Conservation (phyloP, 1,139 yeast genomes). For the Eremothecium sinecaudum region DNA sequence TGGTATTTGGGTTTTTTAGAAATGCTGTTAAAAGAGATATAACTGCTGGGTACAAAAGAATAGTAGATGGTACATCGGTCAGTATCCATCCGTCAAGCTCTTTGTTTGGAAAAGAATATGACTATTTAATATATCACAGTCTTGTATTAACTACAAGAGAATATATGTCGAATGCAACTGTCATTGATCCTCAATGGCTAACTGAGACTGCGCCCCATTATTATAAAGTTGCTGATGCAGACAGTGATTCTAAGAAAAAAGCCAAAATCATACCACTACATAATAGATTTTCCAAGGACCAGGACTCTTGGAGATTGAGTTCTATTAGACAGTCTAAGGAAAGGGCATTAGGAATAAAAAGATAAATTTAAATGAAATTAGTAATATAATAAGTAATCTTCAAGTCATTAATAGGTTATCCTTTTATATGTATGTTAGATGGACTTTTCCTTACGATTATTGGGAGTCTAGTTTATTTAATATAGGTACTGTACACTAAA, state of each 20-base stretch:
- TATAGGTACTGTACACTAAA: too few species aligned
- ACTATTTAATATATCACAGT: constrained; percentile 77
- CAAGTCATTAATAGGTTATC: too few species aligned
- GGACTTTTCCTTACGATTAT: too few species aligned
- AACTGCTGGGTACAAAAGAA: constrained; percentile 62
- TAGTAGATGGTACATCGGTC: constrained; percentile 70
- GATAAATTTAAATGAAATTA: too few species aligned
- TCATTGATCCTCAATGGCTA: constrained; percentile 79
- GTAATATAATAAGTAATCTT: too few species aligned
- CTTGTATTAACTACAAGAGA: constrained; percentile 74
- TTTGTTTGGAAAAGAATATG: constrained; percentile 61
- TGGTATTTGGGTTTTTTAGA: constrained; percentile 83
- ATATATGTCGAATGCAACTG: constrained; percentile 83
- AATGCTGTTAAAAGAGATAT: constrained; percentile 74
- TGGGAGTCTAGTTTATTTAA: too few species aligned
- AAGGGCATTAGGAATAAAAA: constrained; percentile 26
- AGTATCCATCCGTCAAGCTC: constrained; percentile 85
- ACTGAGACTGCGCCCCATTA: constrained; percentile 79
- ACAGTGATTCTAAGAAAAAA: constrained; percentile 36
- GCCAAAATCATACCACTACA: constrained; percentile 53
- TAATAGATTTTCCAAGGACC: constrained; percentile 45
- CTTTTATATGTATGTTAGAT: too few species aligned
- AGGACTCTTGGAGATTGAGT: constrained; percentile 46
- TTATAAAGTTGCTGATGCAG: constrained; percentile 48
- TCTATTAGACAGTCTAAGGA: constrained; percentile 32